Evolutionary conservation across 2,329 filamentous ascomycete genomes (phyloP).

Genomic region (Blastomyces emzantsi): DNA sequence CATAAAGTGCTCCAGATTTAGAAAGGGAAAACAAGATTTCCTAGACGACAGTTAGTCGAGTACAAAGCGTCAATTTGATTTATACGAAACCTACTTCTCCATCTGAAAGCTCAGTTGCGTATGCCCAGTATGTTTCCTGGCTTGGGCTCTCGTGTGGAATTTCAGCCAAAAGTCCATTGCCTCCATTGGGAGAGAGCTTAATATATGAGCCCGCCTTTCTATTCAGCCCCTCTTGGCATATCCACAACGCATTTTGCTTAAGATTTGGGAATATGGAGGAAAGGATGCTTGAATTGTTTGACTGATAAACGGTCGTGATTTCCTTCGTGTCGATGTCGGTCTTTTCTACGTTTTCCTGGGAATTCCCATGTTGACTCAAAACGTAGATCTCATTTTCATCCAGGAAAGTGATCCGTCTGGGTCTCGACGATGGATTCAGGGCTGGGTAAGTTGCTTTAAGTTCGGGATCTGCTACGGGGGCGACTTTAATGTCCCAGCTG

Average conservation of each 20-base stretch:
- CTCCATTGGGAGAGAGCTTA: slow-evolving; percentile 20
- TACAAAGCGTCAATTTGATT: slow-evolving; percentile 1
- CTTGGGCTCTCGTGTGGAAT: slow-evolving; percentile 23
- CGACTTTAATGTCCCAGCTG: slow-evolving; percentile 52
- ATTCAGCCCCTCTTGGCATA: slow-evolving; percentile 25
- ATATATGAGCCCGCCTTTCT: slow-evolving; percentile 26
- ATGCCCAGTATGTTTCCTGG: slow-evolving; percentile 33
- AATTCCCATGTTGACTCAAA: slow-evolving; percentile 30
- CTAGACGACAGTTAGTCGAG: slow-evolving; percentile 25
- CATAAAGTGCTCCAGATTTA: slow-evolving; percentile 67
- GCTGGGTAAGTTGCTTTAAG: slow-evolving; percentile 33
- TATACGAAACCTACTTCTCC: slow-evolving; percentile 29
- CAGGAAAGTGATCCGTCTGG: slow-evolving; percentile 42
- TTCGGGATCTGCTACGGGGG: slow-evolving; percentile 29
- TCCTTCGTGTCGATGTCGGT: slow-evolving; percentile 29
- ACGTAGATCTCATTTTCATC: slow-evolving; percentile 36
- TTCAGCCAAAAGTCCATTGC: slow-evolving; percentile 13
- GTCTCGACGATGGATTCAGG: slow-evolving; percentile 24
- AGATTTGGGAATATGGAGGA: slow-evolving; percentile 31
- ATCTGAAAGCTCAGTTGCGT: slow-evolving; percentile 29
- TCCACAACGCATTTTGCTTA: slow-evolving; percentile 28
- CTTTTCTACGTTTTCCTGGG: slow-evolving; percentile 24
- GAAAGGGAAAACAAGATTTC: slow-evolving; percentile 56
- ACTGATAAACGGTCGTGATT: slow-evolving; percentile 25
- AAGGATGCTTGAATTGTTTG: slow-evolving; percentile 28